phyloP scores from a whole-genome alignment of 352 stramenopile species.

The Pythium scleroteichum region DNA sequence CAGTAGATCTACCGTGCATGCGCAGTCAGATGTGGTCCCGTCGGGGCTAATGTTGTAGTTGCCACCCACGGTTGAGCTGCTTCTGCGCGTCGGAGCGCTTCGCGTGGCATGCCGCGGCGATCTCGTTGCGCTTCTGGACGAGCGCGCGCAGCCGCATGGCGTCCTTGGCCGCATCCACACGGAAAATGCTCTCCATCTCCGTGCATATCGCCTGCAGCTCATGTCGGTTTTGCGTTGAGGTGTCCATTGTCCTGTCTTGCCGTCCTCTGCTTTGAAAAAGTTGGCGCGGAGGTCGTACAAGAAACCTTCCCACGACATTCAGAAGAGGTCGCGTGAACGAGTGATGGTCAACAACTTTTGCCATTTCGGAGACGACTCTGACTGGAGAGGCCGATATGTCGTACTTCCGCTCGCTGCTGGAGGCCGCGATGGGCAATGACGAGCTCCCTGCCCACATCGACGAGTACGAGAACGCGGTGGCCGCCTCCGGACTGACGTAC shows the following conservation, averaged over 20 bases:
- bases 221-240: conserved; percentile 14
- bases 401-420: conserved; percentile 80
- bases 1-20: conserved; percentile 43
- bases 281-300: conserved; percentile 15
- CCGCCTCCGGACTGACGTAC: conserved; percentile 28
- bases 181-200: conserved; percentile 66
- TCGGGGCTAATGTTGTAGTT: not conserved
- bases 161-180: conserved; percentile 60
- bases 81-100: conserved; percentile 50
- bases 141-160: conserved; percentile 52
- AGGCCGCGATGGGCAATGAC: conserved; percentile 75
- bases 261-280: conserved; percentile 7
- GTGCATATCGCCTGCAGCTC: conserved; percentile 72
- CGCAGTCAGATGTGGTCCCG: not conserved
- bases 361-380: conserved; percentile 6
- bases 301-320: conserved; percentile 34
- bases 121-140: conserved; percentile 63
- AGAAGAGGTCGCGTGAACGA: conserved; percentile 5
- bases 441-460: conserved; percentile 53
- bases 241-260: conserved; percentile 26
- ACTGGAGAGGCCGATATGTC: conserved; percentile 45
- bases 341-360: conserved; percentile 18
- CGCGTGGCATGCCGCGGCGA: conserved; percentile 41
- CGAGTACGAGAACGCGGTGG: conserved; percentile 40
- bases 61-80: conserved; percentile 52